Percentiles rank a stretch among this genome's conserved stretches.
Evolutionary conservation across 2,329 filamentous ascomycete species (phyloP).

Genomic region (Epichloe sp.): DNA sequence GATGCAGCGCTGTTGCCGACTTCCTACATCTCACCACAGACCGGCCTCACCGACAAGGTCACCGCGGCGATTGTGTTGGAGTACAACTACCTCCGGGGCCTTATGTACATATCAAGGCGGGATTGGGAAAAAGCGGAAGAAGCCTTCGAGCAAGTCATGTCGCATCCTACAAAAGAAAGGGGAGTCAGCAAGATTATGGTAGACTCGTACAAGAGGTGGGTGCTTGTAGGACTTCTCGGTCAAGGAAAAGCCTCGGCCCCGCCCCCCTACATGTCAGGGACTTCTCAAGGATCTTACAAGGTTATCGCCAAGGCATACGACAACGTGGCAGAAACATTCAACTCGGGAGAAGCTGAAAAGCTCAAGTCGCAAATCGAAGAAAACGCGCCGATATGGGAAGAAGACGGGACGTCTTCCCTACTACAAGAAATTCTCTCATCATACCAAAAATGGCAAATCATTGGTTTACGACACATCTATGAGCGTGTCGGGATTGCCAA

Average conservation of each 20-base stretch:
- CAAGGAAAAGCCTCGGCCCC: constrained; percentile 44
- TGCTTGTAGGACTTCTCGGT: constrained; percentile 61
- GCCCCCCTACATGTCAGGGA: constrained; percentile 42
- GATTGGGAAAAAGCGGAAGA: constrained; percentile 50
- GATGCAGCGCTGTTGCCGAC: constrained; percentile 31
- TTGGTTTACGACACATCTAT: constrained; percentile 61
- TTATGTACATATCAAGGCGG: constrained; percentile 47
- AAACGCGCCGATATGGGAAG: constrained; percentile 44
- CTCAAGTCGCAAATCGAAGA: constrained; percentile 52
- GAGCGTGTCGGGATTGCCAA: constrained; percentile 42
- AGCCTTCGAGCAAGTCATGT: constrained; percentile 52
- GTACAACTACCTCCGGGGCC: constrained; percentile 53
- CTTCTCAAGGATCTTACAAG: constrained; percentile 43
- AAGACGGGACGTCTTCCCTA: constrained; percentile 62
- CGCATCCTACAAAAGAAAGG: constrained; percentile 49
- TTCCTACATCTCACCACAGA: constrained; percentile 46
- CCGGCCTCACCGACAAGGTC: constrained; percentile 43
- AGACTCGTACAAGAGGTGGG: constrained; percentile 86
- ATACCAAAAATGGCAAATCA: constrained; percentile 64
- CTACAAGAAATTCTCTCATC: constrained; percentile 55
- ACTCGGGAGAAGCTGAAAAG: constrained; percentile 35
- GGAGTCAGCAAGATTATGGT: constrained; percentile 66
- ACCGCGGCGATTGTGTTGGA: constrained; percentile 43
- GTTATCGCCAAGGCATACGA: constrained; percentile 56
- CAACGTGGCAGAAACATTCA: constrained; percentile 56